phyloP scores from a whole-genome alignment of 2,329 filamentous ascomycete species.

The Sporothrix protearum region DNA sequence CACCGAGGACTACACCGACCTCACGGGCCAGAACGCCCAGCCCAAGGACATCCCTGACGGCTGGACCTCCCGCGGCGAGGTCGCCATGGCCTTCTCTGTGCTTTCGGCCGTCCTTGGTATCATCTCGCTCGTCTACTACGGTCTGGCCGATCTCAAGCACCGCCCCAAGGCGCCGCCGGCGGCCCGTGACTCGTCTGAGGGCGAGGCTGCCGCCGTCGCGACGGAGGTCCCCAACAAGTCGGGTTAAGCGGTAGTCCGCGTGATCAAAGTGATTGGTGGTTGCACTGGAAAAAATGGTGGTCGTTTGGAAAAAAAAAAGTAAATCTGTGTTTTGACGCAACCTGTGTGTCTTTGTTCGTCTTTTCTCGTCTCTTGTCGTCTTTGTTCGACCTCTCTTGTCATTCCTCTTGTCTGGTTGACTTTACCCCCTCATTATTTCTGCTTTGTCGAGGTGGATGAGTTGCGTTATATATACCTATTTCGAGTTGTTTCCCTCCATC shows the following conservation, averaged over 20 bases:
- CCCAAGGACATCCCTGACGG: conserved; percentile 28
- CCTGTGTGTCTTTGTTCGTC: background rate
- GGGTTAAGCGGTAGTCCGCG: background rate
- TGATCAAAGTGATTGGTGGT: background rate
- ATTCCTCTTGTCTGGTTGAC: background rate
- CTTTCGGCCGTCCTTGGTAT: conserved; percentile 67
- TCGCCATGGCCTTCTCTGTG: conserved; percentile 70
- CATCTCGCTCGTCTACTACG: conserved; percentile 65
- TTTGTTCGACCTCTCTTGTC: background rate
- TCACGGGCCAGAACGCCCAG: conserved; percentile 31
- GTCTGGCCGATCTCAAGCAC: conserved; percentile 39
- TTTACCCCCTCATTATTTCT: background rate
- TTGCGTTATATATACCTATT: conserved; percentile 24
- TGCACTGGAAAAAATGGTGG: background rate
- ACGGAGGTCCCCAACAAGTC: conserved; percentile 17
- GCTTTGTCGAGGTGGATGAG: background rate
- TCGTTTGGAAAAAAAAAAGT: background rate
- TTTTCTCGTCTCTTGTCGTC: background rate
- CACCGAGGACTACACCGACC: conserved; percentile 29
- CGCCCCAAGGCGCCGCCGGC: background rate
- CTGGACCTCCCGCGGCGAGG: conserved; percentile 64
- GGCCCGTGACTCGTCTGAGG: conserved; percentile 20
- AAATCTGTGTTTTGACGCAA: background rate
- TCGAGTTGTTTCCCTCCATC: conserved; percentile 19
- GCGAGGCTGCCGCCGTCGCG: background rate